Conservation (phyloP, 73 alveolate genomes). For the Paraurostyla sp. region DNA sequence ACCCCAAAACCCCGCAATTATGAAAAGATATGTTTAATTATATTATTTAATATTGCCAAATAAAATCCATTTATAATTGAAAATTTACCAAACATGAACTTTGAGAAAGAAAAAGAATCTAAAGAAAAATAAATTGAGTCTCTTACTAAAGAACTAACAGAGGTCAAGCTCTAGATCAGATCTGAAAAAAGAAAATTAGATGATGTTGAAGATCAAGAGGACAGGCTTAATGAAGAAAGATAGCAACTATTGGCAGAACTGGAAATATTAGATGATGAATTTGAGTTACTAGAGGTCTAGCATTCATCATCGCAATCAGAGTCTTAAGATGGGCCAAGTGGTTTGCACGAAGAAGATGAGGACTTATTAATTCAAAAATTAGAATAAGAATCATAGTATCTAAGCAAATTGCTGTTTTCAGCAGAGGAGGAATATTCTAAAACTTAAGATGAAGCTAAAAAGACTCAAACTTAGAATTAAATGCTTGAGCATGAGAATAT, state of each 20-base stretch:
- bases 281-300: neutral
- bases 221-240: neutral
- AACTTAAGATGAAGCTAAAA: slow-evolving; percentile 6
- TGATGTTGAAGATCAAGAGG: slow-evolving; percentile 30
- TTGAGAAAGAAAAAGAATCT: slow-evolving; percentile 21
- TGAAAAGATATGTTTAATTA: too few species aligned
- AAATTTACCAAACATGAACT: too few species aligned
- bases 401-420: neutral
- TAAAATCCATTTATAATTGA: too few species aligned
- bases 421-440: slow-evolving; percentile 14
- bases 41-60: too few species aligned
- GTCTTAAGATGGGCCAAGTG: slow-evolving; percentile 5
- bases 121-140: slow-evolving; percentile 20
- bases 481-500: slow-evolving; percentile 9
- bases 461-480: neutral
- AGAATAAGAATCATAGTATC: slow-evolving; percentile 4
- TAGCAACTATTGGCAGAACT: neutral
- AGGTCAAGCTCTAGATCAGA: slow-evolving; percentile 2
- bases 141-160: slow-evolving; percentile 17
- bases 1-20: too few species aligned
- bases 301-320: too few species aligned
- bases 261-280: slow-evolving; percentile 9
- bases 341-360: slow-evolving; percentile 24
- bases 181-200: slow-evolving; percentile 20
- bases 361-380: slow-evolving; percentile 5